These are phyloP conservation scores for Stachybotrys elegans DNA, from an alignment of 2,329 filamentous ascomycete genomes.

Conservation along the genomic window DNA sequence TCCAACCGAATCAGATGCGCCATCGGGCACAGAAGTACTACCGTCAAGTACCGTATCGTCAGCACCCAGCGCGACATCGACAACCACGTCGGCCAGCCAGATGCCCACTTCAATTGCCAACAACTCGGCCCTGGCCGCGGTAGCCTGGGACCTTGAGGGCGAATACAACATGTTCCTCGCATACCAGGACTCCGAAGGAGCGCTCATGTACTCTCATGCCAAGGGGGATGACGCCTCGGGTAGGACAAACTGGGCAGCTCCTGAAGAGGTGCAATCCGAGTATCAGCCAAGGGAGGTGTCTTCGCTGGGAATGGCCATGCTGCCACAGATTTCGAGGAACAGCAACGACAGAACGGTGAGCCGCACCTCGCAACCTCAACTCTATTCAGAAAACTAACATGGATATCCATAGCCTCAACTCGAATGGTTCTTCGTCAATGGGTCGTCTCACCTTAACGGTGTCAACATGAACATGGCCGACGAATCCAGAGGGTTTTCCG, in stretches of 20 bases:
- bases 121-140: background rate
- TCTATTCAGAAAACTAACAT: no score
- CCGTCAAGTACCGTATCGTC: no score
- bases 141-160: background rate
- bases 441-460: background rate
- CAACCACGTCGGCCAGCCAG: background rate
- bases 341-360: background rate
- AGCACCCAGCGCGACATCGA: background rate
- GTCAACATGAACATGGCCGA: conserved; percentile 1
- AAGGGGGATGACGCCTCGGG: background rate
- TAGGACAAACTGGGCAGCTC: background rate
- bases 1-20: no score
- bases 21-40: no score
- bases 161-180: background rate
- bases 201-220: background rate
- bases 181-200: background rate
- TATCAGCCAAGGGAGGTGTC: background rate
- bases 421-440: conserved; percentile 1
- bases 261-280: background rate
- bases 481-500: background rate
- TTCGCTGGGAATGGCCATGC: background rate
- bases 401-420: background rate
- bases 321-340: background rate
- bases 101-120: no score
- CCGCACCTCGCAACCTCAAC: no score